Evolutionary conservation across 371 early-diverging fungal species (phyloP).

Genomic region (Mucor lusitanicus): DNA sequence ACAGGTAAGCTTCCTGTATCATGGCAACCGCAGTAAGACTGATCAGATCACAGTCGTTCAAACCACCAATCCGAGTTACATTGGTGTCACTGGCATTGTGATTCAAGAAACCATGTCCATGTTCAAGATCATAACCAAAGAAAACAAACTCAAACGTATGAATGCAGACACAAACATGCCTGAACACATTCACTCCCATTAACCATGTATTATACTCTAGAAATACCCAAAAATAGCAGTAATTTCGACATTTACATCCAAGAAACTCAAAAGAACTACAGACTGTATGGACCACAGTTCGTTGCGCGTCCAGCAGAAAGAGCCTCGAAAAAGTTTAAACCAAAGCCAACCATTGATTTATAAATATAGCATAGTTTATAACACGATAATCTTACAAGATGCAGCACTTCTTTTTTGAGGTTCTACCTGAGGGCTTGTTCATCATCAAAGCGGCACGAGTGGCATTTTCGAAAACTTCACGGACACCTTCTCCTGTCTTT

Average conservation of each 20-base stretch:
- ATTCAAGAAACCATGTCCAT: conserved; percentile 88
- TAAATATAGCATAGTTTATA: conserved; percentile 19
- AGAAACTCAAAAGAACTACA: conserved; percentile 41
- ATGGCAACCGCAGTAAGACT: background rate
- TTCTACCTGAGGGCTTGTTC: conserved; percentile 24
- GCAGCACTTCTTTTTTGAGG: conserved; percentile 13
- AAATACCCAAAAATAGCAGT: conserved; percentile 76
- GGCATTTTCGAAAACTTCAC: conserved; percentile 76
- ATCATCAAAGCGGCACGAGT: conserved; percentile 60
- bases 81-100: conserved; percentile 82
- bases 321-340: conserved; percentile 86
- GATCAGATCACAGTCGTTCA: conserved; percentile 54
- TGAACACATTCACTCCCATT: background rate
- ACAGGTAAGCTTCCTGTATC: conserved; percentile 54
- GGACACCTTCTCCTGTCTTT: conserved; percentile 70
- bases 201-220: conserved; percentile 30
- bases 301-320: conserved; percentile 76
- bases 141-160: conserved; percentile 68
- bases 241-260: conserved; percentile 68
- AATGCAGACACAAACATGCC: background rate
- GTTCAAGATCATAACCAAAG: conserved; percentile 77
- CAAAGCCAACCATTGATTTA: conserved; percentile 79
- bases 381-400: conserved; percentile 15
- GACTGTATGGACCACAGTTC: conserved; percentile 85
- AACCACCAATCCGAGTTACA: conserved; percentile 79